Percentiles rank a stretch among this genome's conserved stretches.
Evolutionary conservation across 2,329 filamentous ascomycete genomes (phyloP).

Genomic region (Aspergillus niger): DNA sequence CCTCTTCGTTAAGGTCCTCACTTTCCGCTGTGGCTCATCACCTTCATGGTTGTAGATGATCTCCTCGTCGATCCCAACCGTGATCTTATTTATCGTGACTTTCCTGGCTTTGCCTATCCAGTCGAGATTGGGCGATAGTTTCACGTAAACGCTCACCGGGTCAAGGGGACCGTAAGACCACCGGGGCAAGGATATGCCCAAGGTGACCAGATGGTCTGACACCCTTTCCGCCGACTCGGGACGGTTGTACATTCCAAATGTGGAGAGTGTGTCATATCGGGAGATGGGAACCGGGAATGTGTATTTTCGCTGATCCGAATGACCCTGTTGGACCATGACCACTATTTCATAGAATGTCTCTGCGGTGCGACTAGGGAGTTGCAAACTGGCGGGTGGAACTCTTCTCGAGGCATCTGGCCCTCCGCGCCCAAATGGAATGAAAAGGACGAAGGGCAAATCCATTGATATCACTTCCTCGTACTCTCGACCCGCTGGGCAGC

Average conservation of each 20-base stretch:
- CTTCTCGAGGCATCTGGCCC: constrained; percentile 86
- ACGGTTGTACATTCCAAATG: constrained; percentile 99
- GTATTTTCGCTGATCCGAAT: constrained; percentile 84
- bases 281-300: constrained; percentile 86
- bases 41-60: constrained; percentile 99
- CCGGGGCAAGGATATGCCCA: constrained; percentile 87
- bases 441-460: constrained; percentile 96
- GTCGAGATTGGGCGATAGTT: constrained; percentile 86
- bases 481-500: constrained; percentile 80
- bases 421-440: constrained; percentile 91
- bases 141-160: constrained; percentile 94
- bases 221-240: constrained; percentile 85
- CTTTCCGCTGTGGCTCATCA: constrained; percentile 87
- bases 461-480: constrained; percentile 88
- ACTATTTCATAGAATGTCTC: constrained; percentile 97
- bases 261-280: constrained; percentile 93
- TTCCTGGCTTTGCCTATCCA: constrained; percentile 88
- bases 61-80: constrained; percentile 91
- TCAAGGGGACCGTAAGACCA: constrained; percentile 97
- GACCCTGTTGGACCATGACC: constrained; percentile 90
- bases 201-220: constrained; percentile 84
- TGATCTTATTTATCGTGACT: constrained; percentile 92
- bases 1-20: constrained; percentile 83
- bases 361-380: constrained; percentile 87
- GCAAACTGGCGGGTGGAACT: constrained; percentile 88